These are phyloP conservation scores for Fusarium azukiicola DNA, from an alignment of 2,329 filamentous ascomycete species.

Conservation along the genomic window DNA sequence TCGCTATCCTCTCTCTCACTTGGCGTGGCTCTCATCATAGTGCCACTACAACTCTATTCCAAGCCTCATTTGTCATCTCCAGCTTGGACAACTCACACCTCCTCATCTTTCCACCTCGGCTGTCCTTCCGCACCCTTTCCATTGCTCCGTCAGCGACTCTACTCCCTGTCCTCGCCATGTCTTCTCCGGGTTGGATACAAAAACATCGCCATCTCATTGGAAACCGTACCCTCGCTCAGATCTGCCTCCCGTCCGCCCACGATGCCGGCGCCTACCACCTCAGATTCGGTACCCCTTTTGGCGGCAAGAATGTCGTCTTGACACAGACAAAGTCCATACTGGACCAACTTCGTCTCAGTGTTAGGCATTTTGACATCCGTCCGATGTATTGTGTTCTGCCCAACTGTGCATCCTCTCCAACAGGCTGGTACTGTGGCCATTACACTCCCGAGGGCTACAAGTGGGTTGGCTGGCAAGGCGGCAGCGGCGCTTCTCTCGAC, in stretches of 20 bases:
- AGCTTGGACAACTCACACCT: neutral
- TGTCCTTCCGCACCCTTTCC: too few relatives aligned
- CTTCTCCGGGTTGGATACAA: conserved; percentile 9
- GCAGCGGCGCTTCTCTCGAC: neutral
- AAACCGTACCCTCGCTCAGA: neutral
- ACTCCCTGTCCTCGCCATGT: neutral
- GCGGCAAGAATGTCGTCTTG: neutral
- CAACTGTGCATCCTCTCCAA: neutral
- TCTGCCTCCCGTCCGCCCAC: neutral
- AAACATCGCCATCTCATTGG: neutral
- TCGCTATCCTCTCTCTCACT: too few relatives aligned
- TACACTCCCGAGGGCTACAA: neutral
- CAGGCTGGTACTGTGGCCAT: conserved; percentile 5
- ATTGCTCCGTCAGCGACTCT: neutral
- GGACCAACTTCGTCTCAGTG: neutral
- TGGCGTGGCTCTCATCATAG: too few relatives aligned
- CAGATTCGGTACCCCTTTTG: neutral
- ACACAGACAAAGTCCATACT: neutral
- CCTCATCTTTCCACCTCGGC: too few relatives aligned
- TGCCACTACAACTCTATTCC: too few relatives aligned
- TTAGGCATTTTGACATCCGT: conserved; percentile 8
- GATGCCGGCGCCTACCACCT: conserved; percentile 5
- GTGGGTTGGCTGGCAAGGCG: neutral
- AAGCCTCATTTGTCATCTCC: too few relatives aligned
- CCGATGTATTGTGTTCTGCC: neutral